Base-by-base conservation (phyloP, 192 early-diverging fungal genomes). In the Phycomyces blakesleeanus region DNA sequence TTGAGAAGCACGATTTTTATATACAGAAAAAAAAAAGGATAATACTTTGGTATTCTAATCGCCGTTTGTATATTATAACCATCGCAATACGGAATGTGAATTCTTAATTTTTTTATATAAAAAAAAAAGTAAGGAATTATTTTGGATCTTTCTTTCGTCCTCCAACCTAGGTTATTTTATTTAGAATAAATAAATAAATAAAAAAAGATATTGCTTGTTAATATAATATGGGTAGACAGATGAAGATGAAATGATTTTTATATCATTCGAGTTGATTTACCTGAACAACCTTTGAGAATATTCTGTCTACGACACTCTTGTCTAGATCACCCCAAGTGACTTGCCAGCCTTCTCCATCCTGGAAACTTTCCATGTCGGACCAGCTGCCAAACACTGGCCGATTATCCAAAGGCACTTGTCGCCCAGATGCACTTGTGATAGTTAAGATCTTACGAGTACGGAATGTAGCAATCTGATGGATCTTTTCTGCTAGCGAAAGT, bases 301-400 rank as follows among this genome's bases (percentile, higher is more conserved):
- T 49, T 39, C 59, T 62, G 50, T 73, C 63, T 24, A 73, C 60
- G 9, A 67, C 55, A 47, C 65, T 38, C 51, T 61, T 56, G 52
- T 73, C 65, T 20, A 67, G 57, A 1, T 73, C 71, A 14, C 60
- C 55, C 65, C 65, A 73, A n/a, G 66, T 57, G 0, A 73, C 71
- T n/a, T 67, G 21, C 71, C 71, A 73, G 15, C 41, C 60, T 20
- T 73, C 71, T 24, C 71, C 71, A 49, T 73, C 56, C 6, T 63
- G 44, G 47, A 73, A 73, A 8, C 21, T 50, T 25, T 61, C 39
- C 65, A 73, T 67, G 24, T 67, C 65, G 41, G 62, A 57, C 71
- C 71, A 73, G 18, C 41, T 73, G 24, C 71, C 71, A 63, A 73
- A 73, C 7, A 73, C 51, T 1, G 71, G 71, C 16, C 71, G 53